Conservation (phyloP, 139 green algal genomes). For the Volvox africanus region DNA sequence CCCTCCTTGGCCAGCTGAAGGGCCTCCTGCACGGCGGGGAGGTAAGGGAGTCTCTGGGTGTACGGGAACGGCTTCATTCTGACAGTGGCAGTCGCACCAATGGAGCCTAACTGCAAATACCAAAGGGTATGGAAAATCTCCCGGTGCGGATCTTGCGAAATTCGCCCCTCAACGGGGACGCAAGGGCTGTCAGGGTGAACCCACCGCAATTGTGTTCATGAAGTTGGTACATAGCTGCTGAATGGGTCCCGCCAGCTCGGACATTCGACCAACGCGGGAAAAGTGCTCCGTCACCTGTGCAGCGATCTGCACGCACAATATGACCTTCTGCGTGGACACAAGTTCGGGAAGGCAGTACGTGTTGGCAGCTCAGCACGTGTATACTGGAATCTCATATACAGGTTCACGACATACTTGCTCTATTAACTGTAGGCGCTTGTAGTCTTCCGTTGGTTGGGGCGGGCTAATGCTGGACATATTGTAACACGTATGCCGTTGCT, state of each 20-base stretch:
- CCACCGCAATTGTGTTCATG: conserved; percentile 36
- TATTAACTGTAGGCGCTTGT: conserved; percentile 31
- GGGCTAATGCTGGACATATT: background rate
- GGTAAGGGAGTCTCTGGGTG: no score
- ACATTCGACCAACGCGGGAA: conserved; percentile 19
- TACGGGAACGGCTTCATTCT: no score
- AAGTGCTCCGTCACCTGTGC: conserved; percentile 41
- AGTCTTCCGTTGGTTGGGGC: conserved; percentile 31
- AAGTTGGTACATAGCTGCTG: conserved; percentile 39
- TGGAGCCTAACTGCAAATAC: no score
- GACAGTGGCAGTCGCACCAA: no score
- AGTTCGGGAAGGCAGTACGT: no score
- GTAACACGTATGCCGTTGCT: background rate
- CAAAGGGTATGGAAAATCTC: no score
- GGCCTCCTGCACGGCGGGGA: conserved; percentile 15
- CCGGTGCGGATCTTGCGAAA: no score
- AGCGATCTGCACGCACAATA: conserved; percentile 20
- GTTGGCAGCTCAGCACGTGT: no score
- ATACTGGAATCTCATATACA: no score
- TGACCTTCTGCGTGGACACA: conserved; percentile 24
- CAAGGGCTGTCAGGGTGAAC: background rate
- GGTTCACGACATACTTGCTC: conserved; percentile 13
- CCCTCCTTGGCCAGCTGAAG: conserved; percentile 38
- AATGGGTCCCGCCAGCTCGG: background rate
- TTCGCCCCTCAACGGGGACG: no score